A percentile compares a stretch with the other conserved stretches of the same genome.
Evolutionary conservation across 2,329 filamentous ascomycete species (phyloP).

Genomic region (Fusarium oxysporum): DNA sequence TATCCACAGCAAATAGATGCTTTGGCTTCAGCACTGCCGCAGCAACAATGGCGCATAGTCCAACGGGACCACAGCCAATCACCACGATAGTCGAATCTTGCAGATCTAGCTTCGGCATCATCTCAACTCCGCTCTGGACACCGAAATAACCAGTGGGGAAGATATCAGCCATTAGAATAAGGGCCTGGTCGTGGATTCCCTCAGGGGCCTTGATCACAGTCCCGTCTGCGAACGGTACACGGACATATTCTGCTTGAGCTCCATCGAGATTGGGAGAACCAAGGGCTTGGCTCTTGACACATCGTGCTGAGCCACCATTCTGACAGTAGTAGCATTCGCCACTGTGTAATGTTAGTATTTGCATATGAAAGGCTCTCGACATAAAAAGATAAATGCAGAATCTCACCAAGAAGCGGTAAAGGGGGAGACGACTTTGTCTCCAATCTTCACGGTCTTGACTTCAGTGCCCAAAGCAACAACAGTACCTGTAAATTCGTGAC

Average conservation of each 20-base stretch:
- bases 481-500: constrained; percentile 87
- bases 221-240: constrained; percentile 82
- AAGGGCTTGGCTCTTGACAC: constrained; percentile 76
- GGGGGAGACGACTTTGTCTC: constrained; percentile 85
- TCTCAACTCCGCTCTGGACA: constrained; percentile 79
- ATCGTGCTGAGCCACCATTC: constrained; percentile 80
- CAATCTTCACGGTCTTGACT: constrained; percentile 76
- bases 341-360: constrained; percentile 18
- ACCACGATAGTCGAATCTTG: constrained; percentile 75
- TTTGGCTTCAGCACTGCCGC: constrained; percentile 79
- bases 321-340: constrained; percentile 85
- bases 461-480: constrained; percentile 74
- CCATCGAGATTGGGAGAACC: constrained; percentile 78
- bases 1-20: constrained; percentile 82
- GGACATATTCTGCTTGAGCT: constrained; percentile 84
- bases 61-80: constrained; percentile 87
- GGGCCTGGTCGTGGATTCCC: constrained; percentile 74
- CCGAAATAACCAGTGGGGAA: constrained; percentile 91
- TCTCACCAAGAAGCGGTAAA: constrained; percentile 83
- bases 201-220: constrained; percentile 78
- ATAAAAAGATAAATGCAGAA: accelerated
- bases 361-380: accelerated
- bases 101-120: constrained; percentile 56
- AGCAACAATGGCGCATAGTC: constrained; percentile 83
- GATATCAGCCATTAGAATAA: constrained; percentile 92